Percentiles rank a stretch among this genome's conserved stretches.
Evolutionary conservation across 106 monocot species (phyloP).

Genomic region (Iris macrosiphon): DNA sequence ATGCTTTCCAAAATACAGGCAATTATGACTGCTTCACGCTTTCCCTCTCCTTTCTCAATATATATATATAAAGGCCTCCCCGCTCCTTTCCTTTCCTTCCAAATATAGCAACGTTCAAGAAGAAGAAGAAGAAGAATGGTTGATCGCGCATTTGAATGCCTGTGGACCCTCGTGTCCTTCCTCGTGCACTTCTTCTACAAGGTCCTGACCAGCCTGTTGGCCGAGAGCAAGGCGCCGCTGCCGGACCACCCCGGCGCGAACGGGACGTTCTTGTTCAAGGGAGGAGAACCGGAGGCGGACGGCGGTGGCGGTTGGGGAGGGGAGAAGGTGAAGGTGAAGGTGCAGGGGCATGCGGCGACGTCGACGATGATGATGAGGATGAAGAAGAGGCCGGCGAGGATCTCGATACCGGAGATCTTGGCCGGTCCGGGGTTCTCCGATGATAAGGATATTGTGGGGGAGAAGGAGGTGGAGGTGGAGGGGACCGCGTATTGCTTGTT

Average conservation of each 20-base stretch:
- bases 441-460: constrained; percentile 5
- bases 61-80: neutral
- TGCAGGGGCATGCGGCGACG: neutral
- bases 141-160: constrained; percentile 7
- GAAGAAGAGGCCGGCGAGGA: constrained; percentile 54
- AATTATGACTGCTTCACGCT: too few relatives aligned
- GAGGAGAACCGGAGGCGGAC: neutral
- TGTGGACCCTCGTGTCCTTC: constrained; percentile 13
- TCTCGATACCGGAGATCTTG: constrained; percentile 28
- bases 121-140: constrained; percentile 4
- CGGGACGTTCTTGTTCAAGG: neutral
- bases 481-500: constrained; percentile 51
- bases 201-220: neutral
- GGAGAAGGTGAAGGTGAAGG: neutral
- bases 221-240: neutral
- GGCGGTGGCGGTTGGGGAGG: neutral
- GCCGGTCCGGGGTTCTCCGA: neutral
- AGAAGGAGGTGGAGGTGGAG: constrained; percentile 31
- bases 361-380: neutral
- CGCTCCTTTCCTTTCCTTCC: neutral
- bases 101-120: neutral
- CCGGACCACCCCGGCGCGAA: constrained; percentile 11
- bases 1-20: too few relatives aligned
- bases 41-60: neutral
- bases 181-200: constrained; percentile 17